Percentiles rank a stretch among this genome's conserved stretches.
These are phyloP conservation scores for Amaranthus cruentus DNA, from an alignment of 148 eudicot genomes.

Conservation along the genomic window DNA sequence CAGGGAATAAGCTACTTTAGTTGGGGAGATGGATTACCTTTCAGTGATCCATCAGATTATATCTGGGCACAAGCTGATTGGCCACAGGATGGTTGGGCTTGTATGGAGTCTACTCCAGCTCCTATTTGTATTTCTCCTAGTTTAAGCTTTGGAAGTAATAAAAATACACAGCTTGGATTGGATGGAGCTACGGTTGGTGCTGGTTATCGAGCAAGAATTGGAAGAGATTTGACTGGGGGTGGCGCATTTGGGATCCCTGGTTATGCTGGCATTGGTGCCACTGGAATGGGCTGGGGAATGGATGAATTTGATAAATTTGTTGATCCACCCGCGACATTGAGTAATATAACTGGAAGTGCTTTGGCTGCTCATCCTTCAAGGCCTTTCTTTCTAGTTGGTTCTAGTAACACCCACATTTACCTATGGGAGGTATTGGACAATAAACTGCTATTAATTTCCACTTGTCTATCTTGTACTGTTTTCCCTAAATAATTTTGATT, in stretches of 20 bases:
- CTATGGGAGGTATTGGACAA: constrained; percentile 81
- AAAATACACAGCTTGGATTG: constrained; percentile 66
- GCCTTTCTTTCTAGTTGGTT: constrained; percentile 91
- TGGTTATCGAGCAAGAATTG: constrained; percentile 45
- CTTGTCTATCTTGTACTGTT: constrained; percentile 4
- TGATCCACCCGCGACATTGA: constrained; percentile 83
- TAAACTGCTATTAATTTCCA: background rate
- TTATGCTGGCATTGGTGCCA: constrained; percentile 65
- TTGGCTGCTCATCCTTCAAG: constrained; percentile 89
- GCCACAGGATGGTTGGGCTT: constrained; percentile 95
- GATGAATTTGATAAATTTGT: constrained; percentile 69
- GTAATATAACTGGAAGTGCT: constrained; percentile 60
- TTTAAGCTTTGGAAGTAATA: constrained; percentile 61
- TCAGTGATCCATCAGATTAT: constrained; percentile 44
- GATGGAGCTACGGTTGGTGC: constrained; percentile 78
- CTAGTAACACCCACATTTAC: constrained; percentile 80
- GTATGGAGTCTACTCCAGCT: constrained; percentile 66
- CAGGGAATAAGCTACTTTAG: constrained; percentile 87
- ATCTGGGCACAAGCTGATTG: constrained; percentile 89
- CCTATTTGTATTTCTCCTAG: constrained; percentile 84
- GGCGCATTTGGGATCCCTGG: constrained; percentile 74
- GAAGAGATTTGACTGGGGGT: constrained; percentile 49
- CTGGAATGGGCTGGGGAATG: constrained; percentile 84
- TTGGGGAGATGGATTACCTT: constrained; percentile 55
- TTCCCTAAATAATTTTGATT: background rate